Conservation (phyloP, 345 rosid species). For the Dovyalis caffra region DNA sequence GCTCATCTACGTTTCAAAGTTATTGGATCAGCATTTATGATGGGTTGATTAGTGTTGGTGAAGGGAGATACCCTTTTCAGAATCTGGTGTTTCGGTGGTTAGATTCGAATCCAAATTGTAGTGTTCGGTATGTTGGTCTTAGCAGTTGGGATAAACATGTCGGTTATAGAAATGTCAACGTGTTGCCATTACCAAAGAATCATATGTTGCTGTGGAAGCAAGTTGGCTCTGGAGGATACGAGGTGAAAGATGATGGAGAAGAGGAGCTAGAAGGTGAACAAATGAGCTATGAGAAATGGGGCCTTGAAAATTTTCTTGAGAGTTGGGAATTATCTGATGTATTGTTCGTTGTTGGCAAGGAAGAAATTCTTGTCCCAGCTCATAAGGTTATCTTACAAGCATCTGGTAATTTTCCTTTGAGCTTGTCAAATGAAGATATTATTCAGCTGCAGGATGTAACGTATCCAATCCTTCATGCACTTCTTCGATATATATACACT, state of each 20-base stretch:
- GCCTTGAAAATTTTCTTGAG: conserved; percentile 80
- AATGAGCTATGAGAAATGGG: conserved; percentile 63
- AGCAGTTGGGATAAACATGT: conserved; percentile 99
- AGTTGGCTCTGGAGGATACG: conserved; percentile 56
- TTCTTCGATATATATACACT: conserved; percentile 74
- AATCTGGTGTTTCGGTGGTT: conserved; percentile 89
- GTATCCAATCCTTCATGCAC: conserved; percentile 65
- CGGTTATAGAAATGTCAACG: conserved; percentile 89
- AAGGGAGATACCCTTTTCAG: conserved; percentile 95
- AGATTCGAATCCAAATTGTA: conserved; percentile 79
- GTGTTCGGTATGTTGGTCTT: conserved; percentile 76
- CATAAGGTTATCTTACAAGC: conserved; percentile 87
- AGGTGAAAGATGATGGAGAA: conserved; percentile 45
- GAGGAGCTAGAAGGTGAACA: conserved; percentile 46
- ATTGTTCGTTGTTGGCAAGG: conserved; percentile 64
- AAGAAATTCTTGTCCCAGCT: conserved; percentile 69
- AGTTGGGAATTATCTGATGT: conserved; percentile 74
- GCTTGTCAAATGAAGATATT: conserved; percentile 45
- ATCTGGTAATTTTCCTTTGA: conserved; percentile 61
- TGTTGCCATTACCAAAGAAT: conserved; percentile 74
- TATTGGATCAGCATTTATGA: conserved; percentile 94
- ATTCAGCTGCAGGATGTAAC: conserved; percentile 47
- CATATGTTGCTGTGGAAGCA: conserved; percentile 85
- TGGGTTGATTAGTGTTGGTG: conserved; percentile 84
- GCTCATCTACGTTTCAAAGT: conserved; percentile 80